Evolutionary conservation across 306 rosid genomes (phyloP).

Genomic region (Cucumis sativus): Cucumber_9930_V3 NC_026660.2:23565001-23565500

Average conservation of each 20-base stretch:
- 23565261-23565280: too few species aligned
- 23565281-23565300: neutral
- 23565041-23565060: neutral
- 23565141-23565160: conserved; percentile 53
- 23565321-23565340: neutral
- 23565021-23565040: neutral
- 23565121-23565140: conserved; percentile 56
- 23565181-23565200: conserved; percentile 67
- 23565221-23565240: neutral
- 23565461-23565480: neutral
- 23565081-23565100: neutral
- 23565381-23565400: neutral
- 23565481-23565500: neutral
- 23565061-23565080: neutral
- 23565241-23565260: neutral
- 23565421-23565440: neutral
- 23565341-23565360: neutral
- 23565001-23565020: neutral
- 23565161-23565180: conserved; percentile 13
- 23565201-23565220: conserved; percentile 19
- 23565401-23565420: neutral
- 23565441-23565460: neutral
- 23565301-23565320: neutral
- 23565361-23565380: neutral
- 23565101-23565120: conserved; percentile 6